These are phyloP conservation scores for Fusarium annulatum DNA, from an alignment of 2,329 filamentous ascomycete genomes.

Conservation along the genomic window DNA sequence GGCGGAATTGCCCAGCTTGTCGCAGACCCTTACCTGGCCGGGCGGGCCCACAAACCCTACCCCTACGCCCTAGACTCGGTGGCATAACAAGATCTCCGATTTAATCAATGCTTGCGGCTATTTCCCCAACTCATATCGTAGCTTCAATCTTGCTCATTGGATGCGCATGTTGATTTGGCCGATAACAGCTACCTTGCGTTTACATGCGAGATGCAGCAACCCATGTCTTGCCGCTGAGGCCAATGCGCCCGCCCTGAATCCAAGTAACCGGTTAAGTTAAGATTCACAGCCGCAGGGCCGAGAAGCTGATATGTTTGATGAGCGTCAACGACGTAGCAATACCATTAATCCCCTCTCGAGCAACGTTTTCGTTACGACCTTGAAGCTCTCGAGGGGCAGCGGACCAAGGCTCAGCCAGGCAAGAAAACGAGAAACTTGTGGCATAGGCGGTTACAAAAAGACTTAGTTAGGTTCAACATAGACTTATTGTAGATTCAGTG, in stretches of 20 bases:
- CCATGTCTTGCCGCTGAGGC: slow-evolving; percentile 33
- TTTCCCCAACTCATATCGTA: slow-evolving; percentile 11
- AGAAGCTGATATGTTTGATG: slow-evolving; percentile 5
- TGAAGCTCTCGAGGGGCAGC: not conserved
- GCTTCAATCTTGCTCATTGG: slow-evolving; percentile 5
- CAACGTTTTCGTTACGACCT: not conserved
- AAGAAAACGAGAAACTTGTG: not conserved
- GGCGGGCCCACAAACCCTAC: slow-evolving; percentile 11
- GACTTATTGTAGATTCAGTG: not conserved
- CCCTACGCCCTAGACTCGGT: slow-evolving; percentile 27
- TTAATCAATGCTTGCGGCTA: slow-evolving; percentile 12
- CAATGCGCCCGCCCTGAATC: slow-evolving; percentile 39
- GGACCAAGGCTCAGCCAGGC: not conserved
- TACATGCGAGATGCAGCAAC: slow-evolving; percentile 28
- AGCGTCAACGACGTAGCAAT: not conserved
- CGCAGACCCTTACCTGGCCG: slow-evolving; percentile 7
- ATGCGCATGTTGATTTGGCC: slow-evolving; percentile 15
- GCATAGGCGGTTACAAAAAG: not conserved
- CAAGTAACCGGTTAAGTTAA: slow-evolving; percentile 34
- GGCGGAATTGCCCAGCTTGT: slow-evolving; percentile 21
- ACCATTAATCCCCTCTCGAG: not conserved
- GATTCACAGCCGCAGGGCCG: slow-evolving; percentile 12
- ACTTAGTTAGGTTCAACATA: not conserved
- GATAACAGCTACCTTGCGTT: slow-evolving; percentile 18
- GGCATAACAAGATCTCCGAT: slow-evolving; percentile 23